Evolutionary conservation across 2,329 filamentous ascomycete species (phyloP).

Genomic region (Aspergillus nomiae): DNA sequence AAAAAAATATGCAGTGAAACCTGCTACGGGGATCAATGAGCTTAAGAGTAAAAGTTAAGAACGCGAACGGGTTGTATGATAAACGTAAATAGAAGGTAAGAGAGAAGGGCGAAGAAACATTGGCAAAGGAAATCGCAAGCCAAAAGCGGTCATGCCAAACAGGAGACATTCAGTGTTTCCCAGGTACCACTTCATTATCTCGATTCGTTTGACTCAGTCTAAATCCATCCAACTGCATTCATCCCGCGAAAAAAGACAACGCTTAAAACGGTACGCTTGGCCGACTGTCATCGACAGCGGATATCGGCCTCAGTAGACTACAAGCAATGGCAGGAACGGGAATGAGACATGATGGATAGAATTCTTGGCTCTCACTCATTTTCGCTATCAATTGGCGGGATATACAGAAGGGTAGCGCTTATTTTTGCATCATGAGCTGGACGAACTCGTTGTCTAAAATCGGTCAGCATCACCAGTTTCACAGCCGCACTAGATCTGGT

Average conservation of each 20-base stretch:
- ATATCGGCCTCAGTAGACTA: slow-evolving; percentile 29
- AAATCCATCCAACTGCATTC: slow-evolving; percentile 8
- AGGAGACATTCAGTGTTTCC: not conserved
- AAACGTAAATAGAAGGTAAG: slow-evolving; percentile 9
- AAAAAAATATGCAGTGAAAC: slow-evolving; percentile 5
- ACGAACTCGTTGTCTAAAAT: slow-evolving; percentile 83
- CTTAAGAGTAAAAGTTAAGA: slow-evolving; percentile 8
- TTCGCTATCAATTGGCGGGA: slow-evolving; percentile 34
- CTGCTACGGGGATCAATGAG: slow-evolving; percentile 14
- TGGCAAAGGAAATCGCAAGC: not conserved
- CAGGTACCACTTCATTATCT: not conserved
- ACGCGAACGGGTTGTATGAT: slow-evolving; percentile 6
- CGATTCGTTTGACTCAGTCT: slow-evolving; percentile 1
- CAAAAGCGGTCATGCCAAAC: not conserved
- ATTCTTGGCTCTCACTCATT: slow-evolving; percentile 28
- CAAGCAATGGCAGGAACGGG: slow-evolving; percentile 27
- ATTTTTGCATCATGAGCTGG: slow-evolving; percentile 96
- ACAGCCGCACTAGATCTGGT: no score
- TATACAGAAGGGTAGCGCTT: slow-evolving; percentile 43
- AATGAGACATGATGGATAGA: slow-evolving; percentile 23
- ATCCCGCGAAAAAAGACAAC: slow-evolving; percentile 10
- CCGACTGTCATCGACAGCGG: slow-evolving; percentile 19
- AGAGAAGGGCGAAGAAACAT: not conserved
- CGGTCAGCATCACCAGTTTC: slow-evolving; percentile 26
- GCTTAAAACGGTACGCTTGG: slow-evolving; percentile 14